phyloP scores from a whole-genome alignment of 768 basidiomycete species.

The Leccinum boreale region DNA sequence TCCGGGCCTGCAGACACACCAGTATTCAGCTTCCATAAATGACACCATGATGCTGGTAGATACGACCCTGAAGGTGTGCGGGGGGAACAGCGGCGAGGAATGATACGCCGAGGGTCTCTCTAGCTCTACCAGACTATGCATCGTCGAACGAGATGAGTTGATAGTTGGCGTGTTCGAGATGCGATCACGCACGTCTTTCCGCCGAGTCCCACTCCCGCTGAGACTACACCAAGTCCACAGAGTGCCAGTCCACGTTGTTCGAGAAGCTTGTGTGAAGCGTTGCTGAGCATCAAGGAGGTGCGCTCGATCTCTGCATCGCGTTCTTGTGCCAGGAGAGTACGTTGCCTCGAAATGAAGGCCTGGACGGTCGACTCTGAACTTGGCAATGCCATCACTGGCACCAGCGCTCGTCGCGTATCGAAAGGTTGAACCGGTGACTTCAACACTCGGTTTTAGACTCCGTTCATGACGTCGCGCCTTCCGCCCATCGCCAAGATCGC shows the following conservation, averaged over 20 bases:
- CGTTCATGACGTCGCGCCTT: conserved; percentile 35
- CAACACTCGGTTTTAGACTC: too few species aligned
- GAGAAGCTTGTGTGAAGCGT: conserved; percentile 80
- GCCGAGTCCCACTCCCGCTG: conserved; percentile 81
- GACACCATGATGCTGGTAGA: not conserved
- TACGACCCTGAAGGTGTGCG: conserved; percentile 77
- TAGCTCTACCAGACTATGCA: conserved; percentile 78
- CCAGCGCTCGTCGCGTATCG: too few species aligned
- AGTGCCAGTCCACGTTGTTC: conserved; percentile 86
- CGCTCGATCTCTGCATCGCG: conserved; percentile 82
- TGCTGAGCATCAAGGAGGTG: conserved; percentile 73
- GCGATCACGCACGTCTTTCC: conserved; percentile 72
- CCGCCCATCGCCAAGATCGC: conserved; percentile 49
- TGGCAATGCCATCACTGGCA: conserved; percentile 6
- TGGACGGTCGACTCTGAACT: conserved; percentile 34
- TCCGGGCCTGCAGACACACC: conserved; percentile 55
- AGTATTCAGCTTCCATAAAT: conserved; percentile 7
- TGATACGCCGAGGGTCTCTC: conserved; percentile 83
- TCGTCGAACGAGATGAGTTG: conserved; percentile 23
- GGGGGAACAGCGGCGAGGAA: conserved; percentile 65
- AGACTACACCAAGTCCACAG: conserved; percentile 64
- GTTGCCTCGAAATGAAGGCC: conserved; percentile 67
- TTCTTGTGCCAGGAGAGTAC: conserved; percentile 64
- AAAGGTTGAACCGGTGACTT: too few species aligned
- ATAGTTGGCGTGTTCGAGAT: not conserved